Conservation (phyloP, 352 stramenopile species). For the Phytophthora podocarpi region DNA sequence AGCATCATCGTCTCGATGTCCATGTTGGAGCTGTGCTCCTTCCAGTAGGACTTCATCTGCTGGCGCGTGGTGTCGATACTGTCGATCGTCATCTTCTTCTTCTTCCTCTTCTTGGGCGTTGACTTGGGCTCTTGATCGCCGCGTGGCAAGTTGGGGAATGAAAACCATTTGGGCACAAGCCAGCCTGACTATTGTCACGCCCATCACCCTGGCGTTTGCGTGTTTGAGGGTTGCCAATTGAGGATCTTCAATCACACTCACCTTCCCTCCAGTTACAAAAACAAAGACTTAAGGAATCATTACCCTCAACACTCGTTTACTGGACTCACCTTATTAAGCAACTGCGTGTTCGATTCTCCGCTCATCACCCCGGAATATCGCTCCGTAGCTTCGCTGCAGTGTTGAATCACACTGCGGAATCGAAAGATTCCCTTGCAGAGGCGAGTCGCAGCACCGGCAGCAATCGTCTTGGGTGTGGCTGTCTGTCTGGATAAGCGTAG, state of each 20-base stretch:
- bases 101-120: background rate
- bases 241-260: conserved; percentile 15
- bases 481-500: conserved; percentile 12
- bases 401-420: conserved; percentile 2
- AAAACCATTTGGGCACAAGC: background rate
- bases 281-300: too few species aligned
- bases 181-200: background rate
- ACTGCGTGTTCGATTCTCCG: conserved; percentile 25
- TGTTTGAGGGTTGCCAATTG: conserved; percentile 33
- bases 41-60: conserved; percentile 86
- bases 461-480: background rate
- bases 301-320: conserved; percentile 2
- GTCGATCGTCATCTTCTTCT: conserved; percentile 52
- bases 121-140: conserved; percentile 1
- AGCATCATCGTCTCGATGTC: conserved; percentile 88
- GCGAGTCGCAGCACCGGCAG: conserved; percentile 3
- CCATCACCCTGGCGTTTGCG: conserved; percentile 23
- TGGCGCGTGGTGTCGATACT: conserved; percentile 44
- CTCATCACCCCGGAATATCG: conserved; percentile 8
- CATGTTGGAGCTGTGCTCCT: conserved; percentile 59
- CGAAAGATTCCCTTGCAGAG: conserved; percentile 3
- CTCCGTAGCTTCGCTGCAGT: conserved; percentile 10
- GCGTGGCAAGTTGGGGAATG: conserved; percentile 26
- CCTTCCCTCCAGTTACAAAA: background rate
- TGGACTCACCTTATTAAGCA: conserved; percentile 9